Base-by-base conservation (phyloP, 2,329 filamentous ascomycete species). In the Aureobasidium musti region DNA sequence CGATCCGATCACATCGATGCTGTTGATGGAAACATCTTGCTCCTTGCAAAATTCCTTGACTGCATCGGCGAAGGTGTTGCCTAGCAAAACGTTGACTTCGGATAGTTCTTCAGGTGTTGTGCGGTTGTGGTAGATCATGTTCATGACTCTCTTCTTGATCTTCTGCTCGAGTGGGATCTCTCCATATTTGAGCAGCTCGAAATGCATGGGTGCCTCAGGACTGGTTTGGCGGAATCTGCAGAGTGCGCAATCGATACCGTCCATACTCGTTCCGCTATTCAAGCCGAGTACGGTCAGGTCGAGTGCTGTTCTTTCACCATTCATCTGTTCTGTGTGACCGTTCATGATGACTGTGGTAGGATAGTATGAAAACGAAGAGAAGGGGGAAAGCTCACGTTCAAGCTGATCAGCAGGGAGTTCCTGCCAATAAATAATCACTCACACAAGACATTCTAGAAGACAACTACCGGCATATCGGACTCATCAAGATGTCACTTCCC, bases 231-330 rank as follows among this genome's bases (percentile, higher is more conserved):
- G 77, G 73, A 87, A 87, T 61, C 77, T 82, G 70, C 85, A 86
- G 10, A 87, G 77, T 1, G 83, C 84, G 70, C 84, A 86, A 72
- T 87, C 83, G 52, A 88, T 85, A 30, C 82, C 81, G 71, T 85
- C 83, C 83, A 86, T 83, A 0, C 80, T 82, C 3, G 82, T 84
- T 33, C 82, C 83, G 64, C 79, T 81, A 73, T 84, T 85, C 70
- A 86, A 72, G 1, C 85, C 85, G 21, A 87, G 77, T 28, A 86
- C 82, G 1, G 78, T 83, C 45, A 86, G 71, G 69, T 86, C 80
- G 66, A 86, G 73, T 26, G 74, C 50, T n/a, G 50, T 33, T 14
- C 23, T 33, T 45, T 63, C 45, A 45, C 59, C 59, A 52, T 63
- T 52, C 45, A 63, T 50, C 45, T 63, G 45, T 37, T 63, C 41